Percentiles rank a stretch among this genome's conserved stretches.
Evolutionary conservation across 495 filamentous ascomycete genomes (phyloP).

Genomic region (Chaetomium tenue): DNA sequence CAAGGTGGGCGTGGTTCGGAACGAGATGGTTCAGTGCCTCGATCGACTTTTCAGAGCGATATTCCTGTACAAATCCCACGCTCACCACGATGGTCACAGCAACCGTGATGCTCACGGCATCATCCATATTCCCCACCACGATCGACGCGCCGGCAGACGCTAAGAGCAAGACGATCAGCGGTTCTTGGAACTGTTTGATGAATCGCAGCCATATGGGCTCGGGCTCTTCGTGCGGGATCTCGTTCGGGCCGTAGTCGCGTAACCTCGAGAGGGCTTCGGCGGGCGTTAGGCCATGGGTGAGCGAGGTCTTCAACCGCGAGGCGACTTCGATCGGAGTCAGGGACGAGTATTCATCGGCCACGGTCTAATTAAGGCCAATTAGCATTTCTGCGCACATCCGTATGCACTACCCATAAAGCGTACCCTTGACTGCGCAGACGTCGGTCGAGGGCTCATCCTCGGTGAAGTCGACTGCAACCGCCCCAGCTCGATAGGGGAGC

Average conservation of each 20-base stretch:
- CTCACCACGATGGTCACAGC: slow-evolving; percentile 96
- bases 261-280: slow-evolving; percentile 76
- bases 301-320: slow-evolving; percentile 74
- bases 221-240: slow-evolving; percentile 88
- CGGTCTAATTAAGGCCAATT: slow-evolving; percentile 33
- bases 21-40: slow-evolving; percentile 92
- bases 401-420: neutral
- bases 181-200: slow-evolving; percentile 92
- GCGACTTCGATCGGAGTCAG: slow-evolving; percentile 76
- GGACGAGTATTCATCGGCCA: slow-evolving; percentile 54
- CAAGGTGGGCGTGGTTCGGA: slow-evolving; percentile 88
- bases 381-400: neutral
- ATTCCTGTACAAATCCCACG: slow-evolving; percentile 96
- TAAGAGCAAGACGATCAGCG: slow-evolving; percentile 84
- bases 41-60: slow-evolving; percentile 94
- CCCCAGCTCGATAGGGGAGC: slow-evolving; percentile 27
- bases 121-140: slow-evolving; percentile 90
- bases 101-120: slow-evolving; percentile 90
- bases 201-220: slow-evolving; percentile 95
- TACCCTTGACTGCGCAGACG: slow-evolving; percentile 51
- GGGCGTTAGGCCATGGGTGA: slow-evolving; percentile 74
- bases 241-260: slow-evolving; percentile 81
- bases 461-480: slow-evolving; percentile 39
- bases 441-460: slow-evolving; percentile 38
- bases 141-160: slow-evolving; percentile 86